phyloP scores from a whole-genome alignment of 2,329 filamentous ascomycete genomes.

The Nemania bipapillata region DNA sequence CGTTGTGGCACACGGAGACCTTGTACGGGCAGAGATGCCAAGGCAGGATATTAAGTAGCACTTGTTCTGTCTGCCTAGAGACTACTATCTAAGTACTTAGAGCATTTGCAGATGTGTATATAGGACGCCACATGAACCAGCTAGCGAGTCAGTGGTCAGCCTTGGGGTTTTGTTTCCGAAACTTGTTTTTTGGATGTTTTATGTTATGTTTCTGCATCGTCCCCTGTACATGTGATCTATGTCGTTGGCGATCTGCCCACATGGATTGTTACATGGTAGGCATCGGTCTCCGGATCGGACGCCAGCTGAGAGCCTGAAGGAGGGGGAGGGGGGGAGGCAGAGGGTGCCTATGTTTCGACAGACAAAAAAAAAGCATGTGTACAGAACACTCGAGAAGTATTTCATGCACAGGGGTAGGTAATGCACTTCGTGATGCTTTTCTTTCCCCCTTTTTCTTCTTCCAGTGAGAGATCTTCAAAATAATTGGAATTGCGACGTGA shows the following conservation, averaged over 20 bases:
- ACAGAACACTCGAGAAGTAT: too few species aligned
- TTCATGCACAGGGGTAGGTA: too few species aligned
- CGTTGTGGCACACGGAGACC: slow-evolving; percentile 22
- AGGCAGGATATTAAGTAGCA: neutral
- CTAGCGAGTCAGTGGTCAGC: neutral
- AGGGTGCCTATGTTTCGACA: neutral
- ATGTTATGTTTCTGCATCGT: neutral
- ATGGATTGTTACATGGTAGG: neutral
- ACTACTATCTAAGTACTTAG: neutral
- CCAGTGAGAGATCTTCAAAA: neutral
- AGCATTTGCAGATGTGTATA: too few species aligned
- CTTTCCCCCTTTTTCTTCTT: neutral
- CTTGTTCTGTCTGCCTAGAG: neutral
- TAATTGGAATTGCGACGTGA: neutral
- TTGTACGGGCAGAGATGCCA: too few species aligned
- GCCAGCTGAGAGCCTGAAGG: slow-evolving; percentile 3
- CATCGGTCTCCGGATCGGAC: slow-evolving; percentile 27
- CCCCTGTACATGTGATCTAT: slow-evolving; percentile 3
- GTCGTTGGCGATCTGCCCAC: neutral
- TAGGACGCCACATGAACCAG: neutral
- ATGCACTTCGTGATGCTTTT: neutral
- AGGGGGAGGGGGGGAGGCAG: neutral
- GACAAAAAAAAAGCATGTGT: too few species aligned
- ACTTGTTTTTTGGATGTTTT: neutral
- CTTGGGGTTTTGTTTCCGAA: neutral